Conservation (phyloP, 78 protist genomes). For the Anaeramoeba flamelloides region DNA sequence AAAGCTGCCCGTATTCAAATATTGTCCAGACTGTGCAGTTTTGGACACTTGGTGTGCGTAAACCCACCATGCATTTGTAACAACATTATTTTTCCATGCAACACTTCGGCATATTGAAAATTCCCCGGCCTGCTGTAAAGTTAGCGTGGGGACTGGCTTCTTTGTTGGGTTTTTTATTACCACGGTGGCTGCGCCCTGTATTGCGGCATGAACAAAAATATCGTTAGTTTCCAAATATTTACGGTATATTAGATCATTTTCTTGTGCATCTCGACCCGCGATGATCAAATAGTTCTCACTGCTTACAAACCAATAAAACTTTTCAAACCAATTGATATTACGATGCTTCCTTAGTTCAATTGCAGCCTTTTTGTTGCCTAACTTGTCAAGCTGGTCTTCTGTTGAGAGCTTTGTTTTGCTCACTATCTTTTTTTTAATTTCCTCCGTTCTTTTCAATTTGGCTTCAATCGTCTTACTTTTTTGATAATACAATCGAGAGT, state of each 20-base stretch:
- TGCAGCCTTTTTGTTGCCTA: neutral
- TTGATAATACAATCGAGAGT: conserved; percentile 50
- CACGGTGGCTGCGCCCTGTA: conserved; percentile 60
- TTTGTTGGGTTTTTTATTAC: conserved; percentile 19
- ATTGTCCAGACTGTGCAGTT: conserved; percentile 85
- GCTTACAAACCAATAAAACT: conserved; percentile 83
- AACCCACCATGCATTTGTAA: conserved; percentile 83
- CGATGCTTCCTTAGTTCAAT: conserved; percentile 37
- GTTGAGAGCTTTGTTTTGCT: conserved; percentile 35
- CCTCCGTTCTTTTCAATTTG: conserved; percentile 52
- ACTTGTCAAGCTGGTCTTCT: conserved; percentile 10
- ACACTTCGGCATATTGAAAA: conserved; percentile 36
- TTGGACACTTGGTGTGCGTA: conserved; percentile 59
- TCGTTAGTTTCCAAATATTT: conserved; percentile 41
- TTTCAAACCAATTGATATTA: conserved; percentile 82
- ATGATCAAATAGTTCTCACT: conserved; percentile 64
- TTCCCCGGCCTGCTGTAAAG: conserved; percentile 50
- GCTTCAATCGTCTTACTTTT: conserved; percentile 37
- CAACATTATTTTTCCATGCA: conserved; percentile 79
- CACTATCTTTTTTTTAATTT: conserved; percentile 39
- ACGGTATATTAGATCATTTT: conserved; percentile 67
- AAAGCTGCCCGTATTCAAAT: conserved; percentile 58
- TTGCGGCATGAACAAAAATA: conserved; percentile 80
- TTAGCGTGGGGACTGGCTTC: conserved; percentile 32
- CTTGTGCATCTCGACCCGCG: conserved; percentile 77